Conservation (phyloP, 2,329 filamentous ascomycete genomes). For the Alternaria ethzedia region DNA sequence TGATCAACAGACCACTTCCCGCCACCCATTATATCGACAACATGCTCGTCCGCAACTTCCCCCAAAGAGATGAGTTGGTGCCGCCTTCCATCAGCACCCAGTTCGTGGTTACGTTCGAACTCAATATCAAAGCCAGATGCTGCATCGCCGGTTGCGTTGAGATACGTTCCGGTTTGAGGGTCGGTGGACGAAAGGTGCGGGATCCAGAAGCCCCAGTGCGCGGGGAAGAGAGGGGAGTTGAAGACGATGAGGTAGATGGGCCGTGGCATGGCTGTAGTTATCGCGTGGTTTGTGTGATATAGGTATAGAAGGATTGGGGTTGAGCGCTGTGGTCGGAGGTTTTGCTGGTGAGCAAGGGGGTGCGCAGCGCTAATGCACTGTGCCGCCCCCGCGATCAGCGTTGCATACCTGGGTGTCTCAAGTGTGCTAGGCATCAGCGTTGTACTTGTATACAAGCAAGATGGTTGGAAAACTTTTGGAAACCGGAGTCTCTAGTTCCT, state of each 20-base stretch:
- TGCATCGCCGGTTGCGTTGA: constrained; percentile 29
- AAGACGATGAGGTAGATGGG: constrained; percentile 27
- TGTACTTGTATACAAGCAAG: background rate
- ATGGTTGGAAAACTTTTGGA: background rate
- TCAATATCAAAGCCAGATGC: constrained; percentile 21
- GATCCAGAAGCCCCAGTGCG: constrained; percentile 36
- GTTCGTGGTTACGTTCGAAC: constrained; percentile 29
- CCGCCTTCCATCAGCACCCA: constrained; percentile 2
- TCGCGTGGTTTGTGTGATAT: no score
- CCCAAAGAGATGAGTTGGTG: constrained; percentile 15
- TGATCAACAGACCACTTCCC: constrained; percentile 2
- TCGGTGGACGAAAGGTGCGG: constrained; percentile 7
- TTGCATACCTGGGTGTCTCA: background rate
- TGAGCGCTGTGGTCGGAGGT: background rate
- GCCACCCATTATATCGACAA: constrained; percentile 15
- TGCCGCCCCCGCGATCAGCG: background rate
- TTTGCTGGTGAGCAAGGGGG: background rate
- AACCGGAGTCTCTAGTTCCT: no score
- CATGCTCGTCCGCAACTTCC: constrained; percentile 12
- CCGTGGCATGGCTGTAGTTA: no score
- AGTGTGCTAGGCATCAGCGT: background rate
- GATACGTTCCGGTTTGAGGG: constrained; percentile 22
- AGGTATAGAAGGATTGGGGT: background rate
- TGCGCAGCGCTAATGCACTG: background rate
- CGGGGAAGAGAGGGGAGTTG: constrained; percentile 30